A percentile compares a stretch with the other conserved stretches of the same genome.
Evolutionary conservation across 140 eudicot genomes (phyloP).

Genomic region (Bidens hawaiensis): DNA sequence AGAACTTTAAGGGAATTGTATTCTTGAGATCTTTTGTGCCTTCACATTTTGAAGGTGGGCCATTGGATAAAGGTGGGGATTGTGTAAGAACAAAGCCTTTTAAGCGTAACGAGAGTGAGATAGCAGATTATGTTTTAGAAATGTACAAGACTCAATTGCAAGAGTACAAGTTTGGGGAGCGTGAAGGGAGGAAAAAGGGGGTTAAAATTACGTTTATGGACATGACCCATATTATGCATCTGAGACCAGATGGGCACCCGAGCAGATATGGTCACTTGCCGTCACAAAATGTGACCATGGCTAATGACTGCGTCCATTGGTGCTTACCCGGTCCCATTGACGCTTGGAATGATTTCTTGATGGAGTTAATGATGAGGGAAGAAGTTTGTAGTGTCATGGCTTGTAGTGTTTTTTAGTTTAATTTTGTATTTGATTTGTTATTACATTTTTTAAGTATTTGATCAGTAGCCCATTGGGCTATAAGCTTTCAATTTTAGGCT

Average conservation of each 20-base stretch:
- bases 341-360: slow-evolving; percentile 56
- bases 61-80: slow-evolving; percentile 70
- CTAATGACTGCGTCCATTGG: slow-evolving; percentile 67
- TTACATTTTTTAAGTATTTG: too few relatives aligned
- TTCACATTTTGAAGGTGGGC: slow-evolving; percentile 64
- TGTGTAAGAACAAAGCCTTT: slow-evolving; percentile 53
- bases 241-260: slow-evolving; percentile 76
- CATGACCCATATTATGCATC: slow-evolving; percentile 35
- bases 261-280: slow-evolving; percentile 56
- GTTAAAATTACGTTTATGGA: slow-evolving; percentile 36
- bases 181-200: slow-evolving; percentile 39
- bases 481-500: neutral
- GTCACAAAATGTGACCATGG: slow-evolving; percentile 32
- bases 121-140: slow-evolving; percentile 43
- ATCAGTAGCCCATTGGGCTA: neutral
- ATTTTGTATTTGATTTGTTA: neutral
- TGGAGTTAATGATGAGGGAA: slow-evolving; percentile 47
- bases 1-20: slow-evolving; percentile 38
- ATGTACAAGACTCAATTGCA: slow-evolving; percentile 42
- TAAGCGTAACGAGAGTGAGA: slow-evolving; percentile 35
- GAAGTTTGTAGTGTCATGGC: slow-evolving; percentile 21
- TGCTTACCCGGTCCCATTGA: slow-evolving; percentile 74
- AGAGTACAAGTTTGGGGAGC: slow-evolving; percentile 43
- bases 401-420: neutral
- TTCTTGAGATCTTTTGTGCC: slow-evolving; percentile 59